These are phyloP conservation scores for Alternaria novae-zelandiae DNA, from an alignment of 2,329 filamentous ascomycete genomes.

Conservation along the genomic window DNA sequence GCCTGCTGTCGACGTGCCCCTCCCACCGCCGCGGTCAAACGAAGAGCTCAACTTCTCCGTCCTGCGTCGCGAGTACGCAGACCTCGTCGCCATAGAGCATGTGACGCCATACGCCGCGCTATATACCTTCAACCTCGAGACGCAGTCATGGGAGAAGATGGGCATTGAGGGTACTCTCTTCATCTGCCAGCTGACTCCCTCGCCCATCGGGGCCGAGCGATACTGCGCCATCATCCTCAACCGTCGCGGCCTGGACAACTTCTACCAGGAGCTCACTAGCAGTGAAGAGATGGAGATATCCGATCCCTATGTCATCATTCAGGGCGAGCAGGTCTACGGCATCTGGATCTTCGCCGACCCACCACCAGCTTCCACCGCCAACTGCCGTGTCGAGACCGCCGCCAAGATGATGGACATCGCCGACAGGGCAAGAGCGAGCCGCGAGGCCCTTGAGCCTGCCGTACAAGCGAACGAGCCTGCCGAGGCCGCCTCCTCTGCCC, in stretches of 20 bases:
- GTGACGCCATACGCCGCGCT: conserved; percentile 86
- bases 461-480: conserved; percentile 39
- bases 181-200: conserved; percentile 68
- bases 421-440: conserved; percentile 57
- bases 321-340: conserved; percentile 60
- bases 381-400: conserved; percentile 59
- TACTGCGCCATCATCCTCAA: conserved; percentile 57
- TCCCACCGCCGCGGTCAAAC: conserved; percentile 69
- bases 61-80: conserved; percentile 79
- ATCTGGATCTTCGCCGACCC: conserved; percentile 70
- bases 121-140: conserved; percentile 74
- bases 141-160: conserved; percentile 80
- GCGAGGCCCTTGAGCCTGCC: conserved; percentile 47
- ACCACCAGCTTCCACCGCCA: conserved; percentile 60
- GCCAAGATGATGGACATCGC: conserved; percentile 63
- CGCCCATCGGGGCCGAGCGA: conserved; percentile 46
- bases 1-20: conserved; percentile 46
- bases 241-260: conserved; percentile 57
- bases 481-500: conserved; percentile 43
- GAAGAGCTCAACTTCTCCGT: conserved; percentile 88
- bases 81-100: conserved; percentile 74
- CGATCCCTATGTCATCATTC: conserved; percentile 67
- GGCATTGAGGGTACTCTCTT: conserved; percentile 89
- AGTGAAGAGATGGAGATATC: conserved; percentile 54
- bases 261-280: conserved; percentile 51